Evolutionary conservation across 768 basidiomycete genomes (phyloP).

Genomic region (Trametes sanguinea): DNA sequence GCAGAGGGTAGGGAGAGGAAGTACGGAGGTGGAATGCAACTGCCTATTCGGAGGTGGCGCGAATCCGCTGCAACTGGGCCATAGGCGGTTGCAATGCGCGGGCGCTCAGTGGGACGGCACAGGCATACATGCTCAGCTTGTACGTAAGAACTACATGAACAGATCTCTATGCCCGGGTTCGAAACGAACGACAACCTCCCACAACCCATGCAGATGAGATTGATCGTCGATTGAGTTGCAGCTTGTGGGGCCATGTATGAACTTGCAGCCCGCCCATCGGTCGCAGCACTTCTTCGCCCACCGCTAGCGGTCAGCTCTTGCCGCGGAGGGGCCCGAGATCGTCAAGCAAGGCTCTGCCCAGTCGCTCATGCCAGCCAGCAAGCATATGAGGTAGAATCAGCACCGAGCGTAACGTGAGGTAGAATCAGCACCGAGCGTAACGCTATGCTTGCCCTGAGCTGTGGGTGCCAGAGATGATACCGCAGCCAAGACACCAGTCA

Average conservation of each 20-base stretch:
- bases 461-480: slow-evolving; percentile 48
- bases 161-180: slow-evolving; percentile 9
- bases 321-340: too few species aligned
- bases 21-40: slow-evolving; percentile 13
- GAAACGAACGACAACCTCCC: slow-evolving; percentile 10
- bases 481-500: slow-evolving; percentile 84
- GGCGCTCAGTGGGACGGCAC: slow-evolving; percentile 13
- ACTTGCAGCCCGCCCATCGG: background rate
- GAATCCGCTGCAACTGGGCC: slow-evolving; percentile 7
- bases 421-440: background rate
- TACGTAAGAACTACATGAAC: slow-evolving; percentile 26
- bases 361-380: too few species aligned
- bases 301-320: too few species aligned
- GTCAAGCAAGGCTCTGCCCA: too few species aligned
- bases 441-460: background rate
- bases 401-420: too few species aligned
- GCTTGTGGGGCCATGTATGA: slow-evolving; percentile 21
- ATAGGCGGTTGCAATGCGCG: background rate
- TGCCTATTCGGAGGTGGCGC: slow-evolving; percentile 25
- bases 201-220: slow-evolving; percentile 21
- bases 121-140: background rate
- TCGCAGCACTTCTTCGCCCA: background rate
- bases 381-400: too few species aligned
- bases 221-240: slow-evolving; percentile 26
- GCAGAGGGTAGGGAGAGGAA: background rate